phyloP scores from a whole-genome alignment of 495 filamentous ascomycete species.

The Friedmanniomyces simplex region DNA sequence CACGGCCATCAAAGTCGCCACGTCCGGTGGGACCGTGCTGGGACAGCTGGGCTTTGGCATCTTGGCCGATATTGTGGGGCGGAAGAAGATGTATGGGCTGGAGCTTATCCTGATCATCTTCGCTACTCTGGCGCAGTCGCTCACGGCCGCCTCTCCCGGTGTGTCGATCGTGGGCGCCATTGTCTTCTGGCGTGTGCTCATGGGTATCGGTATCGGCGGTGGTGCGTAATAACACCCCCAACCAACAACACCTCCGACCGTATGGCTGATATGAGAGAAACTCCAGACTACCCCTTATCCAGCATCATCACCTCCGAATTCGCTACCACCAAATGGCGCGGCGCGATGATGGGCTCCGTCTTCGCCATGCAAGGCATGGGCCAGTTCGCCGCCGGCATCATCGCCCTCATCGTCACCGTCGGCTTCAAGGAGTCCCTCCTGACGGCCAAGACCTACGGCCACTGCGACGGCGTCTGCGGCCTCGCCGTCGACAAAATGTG shows the following conservation, averaged over 20 bases:
- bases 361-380: slow-evolving; percentile 80
- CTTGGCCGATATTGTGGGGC: slow-evolving; percentile 67
- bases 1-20: slow-evolving; percentile 79
- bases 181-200: slow-evolving; percentile 82
- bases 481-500: slow-evolving; percentile 79
- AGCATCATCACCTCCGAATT: slow-evolving; percentile 81
- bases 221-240: slow-evolving; percentile 1
- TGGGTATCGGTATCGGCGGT: slow-evolving; percentile 37
- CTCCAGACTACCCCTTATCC: slow-evolving; percentile 67
- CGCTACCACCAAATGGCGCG: slow-evolving; percentile 73
- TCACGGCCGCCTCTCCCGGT: slow-evolving; percentile 55
- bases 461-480: slow-evolving; percentile 54
- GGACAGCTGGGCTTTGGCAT: slow-evolving; percentile 76
- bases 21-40: slow-evolving; percentile 76
- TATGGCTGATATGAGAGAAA: neutral
- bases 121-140: slow-evolving; percentile 66
- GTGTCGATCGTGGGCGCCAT: slow-evolving; percentile 66
- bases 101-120: slow-evolving; percentile 84
- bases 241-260: neutral
- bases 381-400: slow-evolving; percentile 58
- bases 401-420: slow-evolving; percentile 58
- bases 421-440: slow-evolving; percentile 63
- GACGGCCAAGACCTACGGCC: slow-evolving; percentile 35
- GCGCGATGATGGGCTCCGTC: slow-evolving; percentile 80
- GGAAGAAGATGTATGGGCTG: slow-evolving; percentile 79